Percentiles rank a stretch among this genome's conserved stretches.
phyloP scores from a whole-genome alignment of 257 asterid genomes.

The Anisodus acutangulus region DNA sequence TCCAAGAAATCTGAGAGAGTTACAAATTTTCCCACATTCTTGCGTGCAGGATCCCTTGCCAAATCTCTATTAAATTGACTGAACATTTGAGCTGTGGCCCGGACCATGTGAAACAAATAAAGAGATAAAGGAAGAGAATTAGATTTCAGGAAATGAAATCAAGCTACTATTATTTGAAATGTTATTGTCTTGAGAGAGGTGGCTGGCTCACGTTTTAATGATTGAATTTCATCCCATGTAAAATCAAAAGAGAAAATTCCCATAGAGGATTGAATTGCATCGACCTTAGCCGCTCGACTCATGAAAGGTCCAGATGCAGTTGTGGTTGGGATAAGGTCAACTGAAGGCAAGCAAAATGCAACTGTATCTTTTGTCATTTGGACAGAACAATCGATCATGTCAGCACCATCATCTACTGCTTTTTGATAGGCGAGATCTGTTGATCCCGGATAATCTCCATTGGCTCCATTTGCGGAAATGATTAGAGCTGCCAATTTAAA shows the following conservation, averaged over 20 bases:
- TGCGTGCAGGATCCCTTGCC: conserved; percentile 29
- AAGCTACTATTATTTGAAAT: background rate
- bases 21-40: conserved; percentile 32
- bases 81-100: conserved; percentile 25
- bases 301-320: conserved; percentile 67
- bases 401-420: conserved; percentile 75
- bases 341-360: conserved; percentile 75
- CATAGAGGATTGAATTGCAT: conserved; percentile 57
- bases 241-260: conserved; percentile 91
- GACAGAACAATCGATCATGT: conserved; percentile 86
- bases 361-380: conserved; percentile 88
- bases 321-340: conserved; percentile 76
- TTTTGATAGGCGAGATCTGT: conserved; percentile 87
- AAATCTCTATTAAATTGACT: conserved; percentile 20
- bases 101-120: background rate
- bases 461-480: conserved; percentile 79
- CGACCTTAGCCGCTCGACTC: conserved; percentile 42
- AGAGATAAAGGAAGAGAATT: background rate
- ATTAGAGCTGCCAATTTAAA: conserved; percentile 25
- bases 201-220: conserved; percentile 30
- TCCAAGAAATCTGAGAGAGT: conserved; percentile 32
- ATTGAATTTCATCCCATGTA: conserved; percentile 62
- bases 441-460: conserved; percentile 81
- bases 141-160: background rate
- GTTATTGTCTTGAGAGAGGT: background rate